phyloP scores from a whole-genome alignment of 176 grass and related monocot species.

The Ananas comosus region DNA sequence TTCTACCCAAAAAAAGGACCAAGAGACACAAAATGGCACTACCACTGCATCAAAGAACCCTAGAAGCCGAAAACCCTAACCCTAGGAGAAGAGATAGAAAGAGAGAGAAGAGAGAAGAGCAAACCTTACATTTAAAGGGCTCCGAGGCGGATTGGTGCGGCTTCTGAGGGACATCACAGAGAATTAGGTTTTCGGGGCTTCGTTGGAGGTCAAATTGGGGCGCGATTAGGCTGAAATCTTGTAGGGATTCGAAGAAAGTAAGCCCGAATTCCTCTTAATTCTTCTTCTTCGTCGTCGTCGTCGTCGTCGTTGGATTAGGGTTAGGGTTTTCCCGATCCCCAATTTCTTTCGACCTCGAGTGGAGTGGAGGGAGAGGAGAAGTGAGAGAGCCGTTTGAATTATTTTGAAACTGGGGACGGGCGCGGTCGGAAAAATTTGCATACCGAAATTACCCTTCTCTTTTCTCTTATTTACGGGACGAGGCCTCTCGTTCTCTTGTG shows the following conservation, averaged over 20 bases:
- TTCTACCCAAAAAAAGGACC: slow-evolving; percentile 5
- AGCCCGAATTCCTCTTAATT: not conserved
- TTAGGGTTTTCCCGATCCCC: not conserved
- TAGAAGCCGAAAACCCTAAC: not conserved
- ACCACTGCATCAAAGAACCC: too few relatives aligned
- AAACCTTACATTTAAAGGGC: not conserved
- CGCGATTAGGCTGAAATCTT: not conserved
- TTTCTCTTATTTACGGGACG: not conserved
- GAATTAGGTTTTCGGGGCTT: not conserved
- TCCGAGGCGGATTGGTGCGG: not conserved
- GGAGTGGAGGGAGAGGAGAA: not conserved
- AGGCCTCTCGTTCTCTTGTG: too few relatives aligned
- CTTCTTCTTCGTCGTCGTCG: not conserved
- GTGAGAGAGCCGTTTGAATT: not conserved
- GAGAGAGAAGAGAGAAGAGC: not conserved
- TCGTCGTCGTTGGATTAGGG: not conserved
- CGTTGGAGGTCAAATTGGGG: not conserved
- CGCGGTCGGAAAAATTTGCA: not conserved
- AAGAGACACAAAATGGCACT: not conserved
- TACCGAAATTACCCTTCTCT: not conserved
- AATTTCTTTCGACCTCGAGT: not conserved
- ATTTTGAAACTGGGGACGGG: slow-evolving; percentile 1
- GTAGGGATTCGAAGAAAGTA: not conserved
- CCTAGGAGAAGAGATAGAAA: not conserved
- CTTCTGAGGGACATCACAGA: not conserved